phyloP scores from a whole-genome alignment of 2,329 filamentous ascomycete genomes.

The Colletotrichum sidae region DNA sequence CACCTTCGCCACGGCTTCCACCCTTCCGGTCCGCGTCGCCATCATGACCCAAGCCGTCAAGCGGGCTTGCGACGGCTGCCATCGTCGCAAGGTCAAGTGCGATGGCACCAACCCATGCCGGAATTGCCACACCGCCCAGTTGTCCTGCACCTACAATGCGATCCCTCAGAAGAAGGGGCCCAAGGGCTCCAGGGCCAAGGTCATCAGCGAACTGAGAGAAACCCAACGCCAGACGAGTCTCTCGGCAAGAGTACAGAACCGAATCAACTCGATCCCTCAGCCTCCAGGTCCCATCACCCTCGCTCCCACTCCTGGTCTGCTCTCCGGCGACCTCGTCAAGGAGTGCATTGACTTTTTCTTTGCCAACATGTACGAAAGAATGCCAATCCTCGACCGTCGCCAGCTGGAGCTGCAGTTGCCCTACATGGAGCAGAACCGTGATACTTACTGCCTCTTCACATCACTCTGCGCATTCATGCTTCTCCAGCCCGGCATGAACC shows the following conservation, averaged over 20 bases:
- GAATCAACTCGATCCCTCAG: constrained; percentile 66
- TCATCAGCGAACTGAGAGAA: constrained; percentile 79
- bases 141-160: constrained; percentile 79
- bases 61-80: constrained; percentile 78
- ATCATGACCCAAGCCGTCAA: constrained; percentile 65
- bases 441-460: constrained; percentile 73
- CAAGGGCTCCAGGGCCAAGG: constrained; percentile 79
- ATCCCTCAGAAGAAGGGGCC: constrained; percentile 82
- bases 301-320: constrained; percentile 68
- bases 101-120: constrained; percentile 77
- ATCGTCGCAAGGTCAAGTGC: constrained; percentile 81
- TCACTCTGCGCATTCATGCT: constrained; percentile 76
- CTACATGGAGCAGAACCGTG: constrained; percentile 71
- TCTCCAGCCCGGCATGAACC: constrained; percentile 75
- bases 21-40: constrained; percentile 20
- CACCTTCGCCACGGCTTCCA: constrained; percentile 6
- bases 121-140: constrained; percentile 75
- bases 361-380: constrained; percentile 71
- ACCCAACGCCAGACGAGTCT: constrained; percentile 75
- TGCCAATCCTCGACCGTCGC: constrained; percentile 71
- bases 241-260: constrained; percentile 70
- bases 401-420: constrained; percentile 68
- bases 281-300: constrained; percentile 60
- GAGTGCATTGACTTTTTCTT: constrained; percentile 77
- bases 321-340: constrained; percentile 73